Percentiles rank a stretch among this genome's conserved stretches.
Evolutionary conservation across 2,329 filamentous ascomycete genomes (phyloP).

Genomic region (Calonectria ilicicola): DNA sequence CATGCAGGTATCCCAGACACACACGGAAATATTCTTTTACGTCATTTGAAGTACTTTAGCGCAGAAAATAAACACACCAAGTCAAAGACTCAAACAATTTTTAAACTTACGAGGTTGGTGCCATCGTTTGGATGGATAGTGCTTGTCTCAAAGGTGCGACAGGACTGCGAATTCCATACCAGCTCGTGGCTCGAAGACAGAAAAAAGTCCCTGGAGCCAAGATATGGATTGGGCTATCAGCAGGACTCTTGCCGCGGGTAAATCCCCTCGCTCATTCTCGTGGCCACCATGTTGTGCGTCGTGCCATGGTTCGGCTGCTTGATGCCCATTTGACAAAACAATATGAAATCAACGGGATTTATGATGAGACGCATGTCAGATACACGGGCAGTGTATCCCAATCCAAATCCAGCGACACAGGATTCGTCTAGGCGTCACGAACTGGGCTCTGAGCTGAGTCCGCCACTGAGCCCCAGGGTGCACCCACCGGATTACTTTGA

Average conservation of each 20-base stretch:
- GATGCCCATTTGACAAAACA: background rate
- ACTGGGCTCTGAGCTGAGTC: slow-evolving; percentile 20
- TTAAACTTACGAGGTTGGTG: background rate
- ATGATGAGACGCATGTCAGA: background rate
- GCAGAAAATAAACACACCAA: background rate
- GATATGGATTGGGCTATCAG: background rate
- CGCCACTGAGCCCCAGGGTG: slow-evolving; percentile 14
- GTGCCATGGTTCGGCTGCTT: background rate
- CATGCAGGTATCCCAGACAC: background rate
- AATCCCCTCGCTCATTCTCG: background rate
- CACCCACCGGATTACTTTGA: slow-evolving; percentile 14
- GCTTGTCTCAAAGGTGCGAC: background rate
- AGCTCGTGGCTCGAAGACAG: background rate
- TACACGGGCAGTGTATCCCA: background rate
- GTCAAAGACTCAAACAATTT: background rate
- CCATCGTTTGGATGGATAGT: background rate
- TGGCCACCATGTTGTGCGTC: background rate
- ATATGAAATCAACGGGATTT: background rate
- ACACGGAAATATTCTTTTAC: background rate
- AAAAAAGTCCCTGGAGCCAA: background rate
- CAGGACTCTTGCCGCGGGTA: background rate
- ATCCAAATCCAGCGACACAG: background rate
- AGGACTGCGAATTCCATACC: slow-evolving; percentile 2
- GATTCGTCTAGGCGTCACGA: background rate
- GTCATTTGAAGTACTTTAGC: background rate